These are phyloP conservation scores for Phytophthora rubi DNA, from an alignment of 352 stramenopile genomes.

Conservation along the genomic window DNA sequence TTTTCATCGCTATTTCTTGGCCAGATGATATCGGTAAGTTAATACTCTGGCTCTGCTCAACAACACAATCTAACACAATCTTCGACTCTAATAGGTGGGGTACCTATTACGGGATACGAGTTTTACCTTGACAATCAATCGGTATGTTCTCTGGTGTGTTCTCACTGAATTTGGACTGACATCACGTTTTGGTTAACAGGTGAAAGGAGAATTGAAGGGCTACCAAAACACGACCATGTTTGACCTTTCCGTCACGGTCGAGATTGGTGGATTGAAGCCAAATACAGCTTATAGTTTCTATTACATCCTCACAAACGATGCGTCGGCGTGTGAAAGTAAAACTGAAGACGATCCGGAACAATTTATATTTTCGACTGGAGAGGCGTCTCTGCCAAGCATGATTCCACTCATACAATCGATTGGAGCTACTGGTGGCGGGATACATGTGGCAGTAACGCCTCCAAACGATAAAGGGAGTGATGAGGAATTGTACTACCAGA, in stretches of 20 bases:
- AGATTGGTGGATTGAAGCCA: conserved; percentile 52
- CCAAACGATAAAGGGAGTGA: conserved; percentile 52
- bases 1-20: conserved; percentile 51
- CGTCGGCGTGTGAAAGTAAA: conserved; percentile 42
- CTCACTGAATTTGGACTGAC: neutral
- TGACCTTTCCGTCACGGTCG: conserved; percentile 44
- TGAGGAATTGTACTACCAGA: conserved; percentile 47
- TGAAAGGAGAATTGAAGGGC: conserved; percentile 24
- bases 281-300: conserved; percentile 50
- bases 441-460: conserved; percentile 47
- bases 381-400: conserved; percentile 24
- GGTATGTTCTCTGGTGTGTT: conserved; percentile 20
- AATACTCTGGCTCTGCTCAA: neutral
- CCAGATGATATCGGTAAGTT: conserved; percentile 60
- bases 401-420: conserved; percentile 43
- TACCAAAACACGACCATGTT: conserved; percentile 33
- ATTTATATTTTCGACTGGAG: conserved; percentile 33
- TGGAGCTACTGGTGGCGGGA: conserved; percentile 58
- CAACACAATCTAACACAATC: neutral
- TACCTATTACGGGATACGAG: conserved; percentile 41
- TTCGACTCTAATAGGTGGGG: conserved; percentile 28
- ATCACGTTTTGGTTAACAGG: conserved; percentile 16
- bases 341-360: conserved; percentile 8
- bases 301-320: conserved; percentile 53
- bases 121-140: conserved; percentile 44